Conservation (phyloP, 441 rosid genomes). For the Gossypium davidsonii region DNA sequence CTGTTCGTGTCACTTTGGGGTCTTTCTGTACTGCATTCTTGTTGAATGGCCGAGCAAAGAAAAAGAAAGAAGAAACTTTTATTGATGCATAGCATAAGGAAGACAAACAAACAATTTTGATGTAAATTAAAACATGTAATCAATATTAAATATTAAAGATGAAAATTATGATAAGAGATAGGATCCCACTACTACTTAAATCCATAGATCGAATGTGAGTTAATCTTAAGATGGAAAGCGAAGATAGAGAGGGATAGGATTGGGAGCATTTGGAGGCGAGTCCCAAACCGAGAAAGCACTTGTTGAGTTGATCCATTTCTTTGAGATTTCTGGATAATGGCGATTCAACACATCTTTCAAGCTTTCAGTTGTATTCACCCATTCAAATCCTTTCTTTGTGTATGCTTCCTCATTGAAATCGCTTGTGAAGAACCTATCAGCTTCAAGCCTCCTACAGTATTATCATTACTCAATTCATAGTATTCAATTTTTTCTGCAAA, state of each 20-base stretch:
- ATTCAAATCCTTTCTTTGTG: constrained; percentile 53
- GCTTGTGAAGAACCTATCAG: constrained; percentile 61
- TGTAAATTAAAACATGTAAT: no score
- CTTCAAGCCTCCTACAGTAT: constrained; percentile 42
- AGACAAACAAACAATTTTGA: no score
- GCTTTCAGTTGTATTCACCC: constrained; percentile 60
- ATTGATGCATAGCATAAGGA: no score
- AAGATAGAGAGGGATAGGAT: constrained; percentile 44
- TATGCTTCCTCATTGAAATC: constrained; percentile 46
- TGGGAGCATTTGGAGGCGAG: constrained; percentile 28
- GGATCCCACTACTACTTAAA: background rate
- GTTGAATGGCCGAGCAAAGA: no score
- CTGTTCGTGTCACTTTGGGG: no score
- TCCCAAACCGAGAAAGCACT: constrained; percentile 75
- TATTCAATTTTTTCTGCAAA: background rate
- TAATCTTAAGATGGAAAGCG: constrained; percentile 25
- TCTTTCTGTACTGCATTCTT: no score
- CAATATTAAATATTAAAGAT: no score
- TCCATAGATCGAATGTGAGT: background rate
- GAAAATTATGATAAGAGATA: no score
- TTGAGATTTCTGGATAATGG: constrained; percentile 48
- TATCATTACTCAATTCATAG: background rate
- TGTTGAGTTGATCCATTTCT: constrained; percentile 52
- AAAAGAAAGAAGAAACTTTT: no score
- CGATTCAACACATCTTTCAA: constrained; percentile 56